A percentile compares a stretch with the other conserved stretches of the same genome.
Conservation (phyloP, 192 early-diverging fungal genomes). For the Dissophora globulifera region DNA sequence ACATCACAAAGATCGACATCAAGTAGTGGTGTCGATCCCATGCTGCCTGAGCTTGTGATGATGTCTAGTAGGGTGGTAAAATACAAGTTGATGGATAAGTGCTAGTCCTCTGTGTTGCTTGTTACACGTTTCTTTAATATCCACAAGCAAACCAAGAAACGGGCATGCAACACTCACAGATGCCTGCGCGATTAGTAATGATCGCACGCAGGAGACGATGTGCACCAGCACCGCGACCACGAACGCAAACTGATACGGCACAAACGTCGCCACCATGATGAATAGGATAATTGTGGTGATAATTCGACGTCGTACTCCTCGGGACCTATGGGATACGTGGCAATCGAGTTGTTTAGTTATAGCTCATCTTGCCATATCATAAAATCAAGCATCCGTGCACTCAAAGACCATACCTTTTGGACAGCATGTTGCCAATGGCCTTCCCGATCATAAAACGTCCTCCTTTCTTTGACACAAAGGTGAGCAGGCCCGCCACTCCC, state of each 20-base stretch:
- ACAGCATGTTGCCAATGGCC: slow-evolving; percentile 33
- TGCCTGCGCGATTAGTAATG: slow-evolving; percentile 51
- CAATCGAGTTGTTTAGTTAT: background rate
- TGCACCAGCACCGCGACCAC: slow-evolving; percentile 78
- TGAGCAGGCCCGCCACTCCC: slow-evolving; percentile 4
- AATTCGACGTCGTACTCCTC: slow-evolving; percentile 54
- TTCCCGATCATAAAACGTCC: slow-evolving; percentile 32
- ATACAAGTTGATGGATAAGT: background rate
- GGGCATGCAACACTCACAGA: slow-evolving; percentile 40
- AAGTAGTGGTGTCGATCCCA: slow-evolving; percentile 71
- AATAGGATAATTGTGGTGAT: slow-evolving; percentile 68
- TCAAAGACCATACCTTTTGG: slow-evolving; percentile 17
- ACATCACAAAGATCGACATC: slow-evolving; percentile 73
- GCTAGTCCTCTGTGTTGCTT: too few relatives aligned
- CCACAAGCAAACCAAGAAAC: too few relatives aligned
- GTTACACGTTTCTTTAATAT: too few relatives aligned
- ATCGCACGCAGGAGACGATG: slow-evolving; percentile 67
- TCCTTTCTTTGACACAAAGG: slow-evolving; percentile 30
- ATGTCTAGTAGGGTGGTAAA: background rate
- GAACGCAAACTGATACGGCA: slow-evolving; percentile 90
- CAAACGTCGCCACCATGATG: slow-evolving; percentile 74
- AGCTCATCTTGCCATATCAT: background rate
- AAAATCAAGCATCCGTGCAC: background rate
- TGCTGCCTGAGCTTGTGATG: slow-evolving; percentile 37
- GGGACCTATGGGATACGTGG: slow-evolving; percentile 19